Evolutionary conservation across 1,284 basidiomycete species (phyloP), one percentile per base, ranked within the genome.

Genomic region (Taiwanofungus camphoratus): DNA sequence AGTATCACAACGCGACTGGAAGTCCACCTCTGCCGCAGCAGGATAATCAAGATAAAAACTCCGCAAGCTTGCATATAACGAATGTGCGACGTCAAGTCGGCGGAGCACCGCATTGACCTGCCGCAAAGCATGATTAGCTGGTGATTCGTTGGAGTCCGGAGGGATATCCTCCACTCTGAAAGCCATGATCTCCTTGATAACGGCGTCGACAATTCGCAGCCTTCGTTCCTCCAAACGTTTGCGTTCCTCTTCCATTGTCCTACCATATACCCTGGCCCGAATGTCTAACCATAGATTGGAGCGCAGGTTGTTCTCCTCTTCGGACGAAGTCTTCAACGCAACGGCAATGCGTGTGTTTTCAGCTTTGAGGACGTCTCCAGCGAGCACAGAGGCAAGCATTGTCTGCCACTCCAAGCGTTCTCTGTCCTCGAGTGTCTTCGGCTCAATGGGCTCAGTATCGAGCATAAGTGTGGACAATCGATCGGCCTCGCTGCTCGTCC

Each of bases 331-430:
- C 58, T 82, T 74, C 52, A 91, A 67, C 32, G 79, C 79, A 53
- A 76, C 81, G 38, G 85, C 81, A 52, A 94, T 93, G 44, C 94
- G 81, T 16, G 86, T 87, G 65, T 92, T 95, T 67, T 97, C 94
- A 2, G 88, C 87, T 60, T 87, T 90, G 47, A 98, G 75, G 5
- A 98, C 92, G 58, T 97, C 92, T 12, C 94, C 93, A 29, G 82
- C 81, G 23, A 98, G 73, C 18, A 97, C 93, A 29, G 92, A 94
- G 7, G 89, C 81, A 30, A 97, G 77, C 83, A 96, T 89, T 29
- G 86, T 87, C 63, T 94, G 91, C 93, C 93, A 97, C 64, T 94
- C 92, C 36, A 94, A 68, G 21, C 93, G 76, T 54, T 92, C 89
- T 49, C 77, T 74, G 53, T 90, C 86, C 55, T 87, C 82, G 34